These are phyloP conservation scores for Penicillium simplicissimum DNA, from an alignment of 495 filamentous ascomycete species.

Conservation along the genomic window DNA sequence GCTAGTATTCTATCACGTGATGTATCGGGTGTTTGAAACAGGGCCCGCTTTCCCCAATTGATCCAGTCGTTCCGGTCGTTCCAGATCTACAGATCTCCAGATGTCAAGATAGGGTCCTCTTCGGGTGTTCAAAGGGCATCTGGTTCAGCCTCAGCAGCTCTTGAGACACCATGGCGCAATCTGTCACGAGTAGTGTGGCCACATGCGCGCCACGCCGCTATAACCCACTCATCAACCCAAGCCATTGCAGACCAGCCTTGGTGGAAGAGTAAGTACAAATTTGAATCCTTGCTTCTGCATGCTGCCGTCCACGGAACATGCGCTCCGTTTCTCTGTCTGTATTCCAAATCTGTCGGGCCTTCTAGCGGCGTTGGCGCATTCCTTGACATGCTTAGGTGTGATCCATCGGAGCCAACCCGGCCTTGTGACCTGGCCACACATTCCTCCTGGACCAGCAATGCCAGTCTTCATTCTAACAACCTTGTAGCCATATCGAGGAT, in stretches of 20 bases:
- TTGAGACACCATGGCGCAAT: slow-evolving; percentile 17
- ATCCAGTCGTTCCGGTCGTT: background rate
- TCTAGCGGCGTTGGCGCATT: background rate
- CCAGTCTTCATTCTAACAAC: background rate
- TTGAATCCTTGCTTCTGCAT: background rate
- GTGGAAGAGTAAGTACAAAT: slow-evolving; percentile 42
- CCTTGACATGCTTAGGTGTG: background rate
- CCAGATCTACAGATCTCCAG: background rate
- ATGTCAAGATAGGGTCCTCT: background rate
- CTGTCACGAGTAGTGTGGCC: slow-evolving; percentile 4
- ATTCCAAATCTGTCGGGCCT: background rate
- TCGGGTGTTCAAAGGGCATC: background rate
- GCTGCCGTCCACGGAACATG: background rate
- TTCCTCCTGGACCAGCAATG: background rate
- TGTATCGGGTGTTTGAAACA: background rate
- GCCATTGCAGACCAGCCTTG: slow-evolving; percentile 37
- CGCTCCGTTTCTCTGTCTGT: background rate
- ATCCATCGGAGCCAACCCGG: background rate
- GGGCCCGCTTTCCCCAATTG: slow-evolving; percentile 5
- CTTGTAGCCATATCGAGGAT: slow-evolving; percentile 34
- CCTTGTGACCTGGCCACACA: background rate
- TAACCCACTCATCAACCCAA: slow-evolving; percentile 43
- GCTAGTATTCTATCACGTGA: slow-evolving; percentile 8
- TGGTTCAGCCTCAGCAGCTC: background rate
- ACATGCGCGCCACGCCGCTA: slow-evolving; percentile 24